Evolutionary conservation across 768 basidiomycete species (phyloP), one percentile per base, ranked within the genome.

Genomic region (Leccinum arenicola): DNA sequence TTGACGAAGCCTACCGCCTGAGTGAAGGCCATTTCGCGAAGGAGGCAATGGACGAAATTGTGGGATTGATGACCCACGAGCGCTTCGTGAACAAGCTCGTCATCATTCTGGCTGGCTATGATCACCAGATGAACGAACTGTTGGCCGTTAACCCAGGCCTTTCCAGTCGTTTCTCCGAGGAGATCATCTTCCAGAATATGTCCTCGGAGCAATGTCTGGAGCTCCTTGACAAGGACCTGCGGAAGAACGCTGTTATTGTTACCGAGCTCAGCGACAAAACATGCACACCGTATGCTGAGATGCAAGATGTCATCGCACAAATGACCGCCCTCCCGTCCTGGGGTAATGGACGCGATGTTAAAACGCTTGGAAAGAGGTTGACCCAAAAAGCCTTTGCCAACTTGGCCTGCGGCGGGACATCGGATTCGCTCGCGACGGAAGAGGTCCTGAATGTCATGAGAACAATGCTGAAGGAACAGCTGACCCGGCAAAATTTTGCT

Each of bases 11-110:
- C 0, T 90, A 90, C 64, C 77, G 87, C 11, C 74, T 90, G 25
- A 72, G 77, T 9, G 78, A 85, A 55, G 87, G 87, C 1, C 82
- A 75, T 6, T 90, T 88, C 62, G 85, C 87, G 2, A 80, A 87
- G 65, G 88, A 90, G 65, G 88, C 89, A 11, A 80, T 88, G 40
- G 89, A 90, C 64, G 88, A 90, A 63, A 67, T 90, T n/a, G 88
- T 89, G 6, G 81, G 82, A 6, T 65, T 84, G 14, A 75, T 89
- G 60, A 89, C 88, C 2, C 74, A 85, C 48, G 80, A 84, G 4
- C 74, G 71, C 27, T 89, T 78, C 75, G 77, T 78, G 64, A 75
- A 77, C 17, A 88, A 87, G 66, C 71, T 89, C 25, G 76, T 89
- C 47, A 83, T 89, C 65, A 83, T 89, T 57, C 76, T 89, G 14